Conservation (phyloP, 2,329 filamentous ascomycete genomes). For the Cladophialophora yegresii region DNA sequence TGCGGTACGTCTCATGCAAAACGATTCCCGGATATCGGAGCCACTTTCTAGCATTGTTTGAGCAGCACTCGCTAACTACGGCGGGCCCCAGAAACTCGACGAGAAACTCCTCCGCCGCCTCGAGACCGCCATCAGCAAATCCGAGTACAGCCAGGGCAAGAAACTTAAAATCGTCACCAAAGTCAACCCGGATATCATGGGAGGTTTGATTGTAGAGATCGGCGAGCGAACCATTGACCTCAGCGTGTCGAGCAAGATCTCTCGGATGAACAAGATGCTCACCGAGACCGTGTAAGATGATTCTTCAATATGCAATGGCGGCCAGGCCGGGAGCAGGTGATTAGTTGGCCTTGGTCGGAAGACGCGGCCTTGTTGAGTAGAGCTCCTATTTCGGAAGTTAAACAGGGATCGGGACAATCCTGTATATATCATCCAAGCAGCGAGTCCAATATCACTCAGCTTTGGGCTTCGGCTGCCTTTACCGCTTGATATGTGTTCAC, state of each 20-base stretch:
- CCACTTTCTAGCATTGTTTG: neutral
- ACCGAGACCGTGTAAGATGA: constrained; percentile 82
- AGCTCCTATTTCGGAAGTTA: neutral
- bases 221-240: constrained; percentile 98
- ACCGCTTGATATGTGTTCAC: neutral
- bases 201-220: constrained; percentile 92
- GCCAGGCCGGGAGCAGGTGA: neutral
- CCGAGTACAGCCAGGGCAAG: constrained; percentile 84
- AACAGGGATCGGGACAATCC: neutral
- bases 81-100: constrained; percentile 69
- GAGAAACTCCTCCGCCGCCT: constrained; percentile 80
- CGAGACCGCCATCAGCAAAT: constrained; percentile 86
- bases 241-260: constrained; percentile 89
- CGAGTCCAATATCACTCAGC: neutral
- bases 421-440: constrained; percentile 9
- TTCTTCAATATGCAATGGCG: neutral
- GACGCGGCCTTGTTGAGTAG: neutral
- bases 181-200: constrained; percentile 92
- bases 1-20: constrained; percentile 62
- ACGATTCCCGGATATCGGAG: neutral
- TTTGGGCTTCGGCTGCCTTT: neutral
- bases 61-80: constrained; percentile 2
- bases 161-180: constrained; percentile 97
- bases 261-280: constrained; percentile 99
- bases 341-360: constrained; percentile 1